Conservation (phyloP, 2,329 filamentous ascomycete genomes). For the Lasiodiplodia sp. region DNA sequence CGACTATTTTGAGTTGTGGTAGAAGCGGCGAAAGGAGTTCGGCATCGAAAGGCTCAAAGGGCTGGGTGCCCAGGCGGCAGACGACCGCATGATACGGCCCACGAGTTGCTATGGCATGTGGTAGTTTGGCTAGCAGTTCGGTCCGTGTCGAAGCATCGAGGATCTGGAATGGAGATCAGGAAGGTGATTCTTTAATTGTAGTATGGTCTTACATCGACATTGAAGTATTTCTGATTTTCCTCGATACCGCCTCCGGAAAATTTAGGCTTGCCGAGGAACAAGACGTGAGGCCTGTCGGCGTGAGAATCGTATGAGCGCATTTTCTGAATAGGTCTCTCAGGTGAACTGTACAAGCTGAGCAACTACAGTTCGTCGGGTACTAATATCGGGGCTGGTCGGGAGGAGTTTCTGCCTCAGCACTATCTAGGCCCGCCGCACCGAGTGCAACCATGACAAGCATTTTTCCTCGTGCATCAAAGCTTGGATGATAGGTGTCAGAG, state of each 20-base stretch:
- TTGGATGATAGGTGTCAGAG: background rate
- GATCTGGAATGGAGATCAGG: slow-evolving; percentile 1
- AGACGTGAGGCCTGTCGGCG: background rate
- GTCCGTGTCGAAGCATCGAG: slow-evolving; percentile 12
- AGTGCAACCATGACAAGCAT: slow-evolving; percentile 9
- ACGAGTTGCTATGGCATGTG: background rate
- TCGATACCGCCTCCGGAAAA: slow-evolving; percentile 11
- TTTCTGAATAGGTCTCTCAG: background rate
- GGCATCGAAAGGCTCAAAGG: slow-evolving; percentile 60
- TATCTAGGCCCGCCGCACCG: background rate
- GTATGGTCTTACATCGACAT: slow-evolving; percentile 7
- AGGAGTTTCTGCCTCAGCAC: too few species aligned
- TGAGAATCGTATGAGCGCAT: slow-evolving; percentile 4
- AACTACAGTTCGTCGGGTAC: slow-evolving; percentile 11
- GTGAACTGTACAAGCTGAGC: background rate
- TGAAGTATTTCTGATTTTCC: slow-evolving; percentile 9
- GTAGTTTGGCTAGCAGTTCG: slow-evolving; percentile 21
- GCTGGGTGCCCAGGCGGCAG: slow-evolving; percentile 56
- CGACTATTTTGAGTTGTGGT: slow-evolving; percentile 55
- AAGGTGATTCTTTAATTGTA: background rate
- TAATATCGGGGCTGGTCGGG: slow-evolving; percentile 7
- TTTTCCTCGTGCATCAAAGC: background rate
- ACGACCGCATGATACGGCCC: slow-evolving; percentile 23
- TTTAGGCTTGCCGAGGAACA: slow-evolving; percentile 19
- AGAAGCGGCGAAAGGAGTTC: slow-evolving; percentile 51